phyloP scores from a whole-genome alignment of 2,329 filamentous ascomycete species.

The Hypoxylon sp. region DNA sequence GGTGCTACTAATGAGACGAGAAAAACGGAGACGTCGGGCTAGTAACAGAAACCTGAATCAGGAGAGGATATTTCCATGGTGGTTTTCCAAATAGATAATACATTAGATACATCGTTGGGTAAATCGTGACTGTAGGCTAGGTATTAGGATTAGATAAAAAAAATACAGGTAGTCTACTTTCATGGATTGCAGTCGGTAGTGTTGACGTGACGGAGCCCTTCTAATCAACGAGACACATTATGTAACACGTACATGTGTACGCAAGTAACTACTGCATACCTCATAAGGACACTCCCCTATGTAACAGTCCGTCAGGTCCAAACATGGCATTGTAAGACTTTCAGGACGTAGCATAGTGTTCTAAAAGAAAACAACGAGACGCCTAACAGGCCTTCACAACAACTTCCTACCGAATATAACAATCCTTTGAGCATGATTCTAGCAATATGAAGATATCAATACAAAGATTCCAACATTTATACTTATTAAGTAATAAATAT shows the following conservation, averaged over 20 bases:
- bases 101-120: slow-evolving; percentile 10
- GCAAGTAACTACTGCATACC: neutral
- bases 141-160: slow-evolving; percentile 12
- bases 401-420: too few species aligned
- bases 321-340: neutral
- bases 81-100: neutral
- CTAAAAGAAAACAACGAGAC: too few species aligned
- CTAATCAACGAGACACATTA: neutral
- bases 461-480: too few species aligned
- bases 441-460: too few species aligned
- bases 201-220: neutral
- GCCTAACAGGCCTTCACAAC: too few species aligned
- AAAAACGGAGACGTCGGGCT: slow-evolving; percentile 37
- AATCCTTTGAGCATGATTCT: too few species aligned
- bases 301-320: too few species aligned
- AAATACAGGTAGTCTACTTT: neutral
- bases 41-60: slow-evolving; percentile 4
- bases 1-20: slow-evolving; percentile 16
- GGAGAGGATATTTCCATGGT: neutral
- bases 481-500: too few species aligned
- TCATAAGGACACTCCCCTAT: too few species aligned
- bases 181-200: neutral
- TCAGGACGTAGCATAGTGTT: neutral
- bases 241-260: neutral
- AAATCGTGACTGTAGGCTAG: slow-evolving; percentile 20